Evolutionary conservation across 2,329 filamentous ascomycete genomes (phyloP), one percentile per base, ranked within the genome.

Genomic region (Incumbomyces lentus): DNA sequence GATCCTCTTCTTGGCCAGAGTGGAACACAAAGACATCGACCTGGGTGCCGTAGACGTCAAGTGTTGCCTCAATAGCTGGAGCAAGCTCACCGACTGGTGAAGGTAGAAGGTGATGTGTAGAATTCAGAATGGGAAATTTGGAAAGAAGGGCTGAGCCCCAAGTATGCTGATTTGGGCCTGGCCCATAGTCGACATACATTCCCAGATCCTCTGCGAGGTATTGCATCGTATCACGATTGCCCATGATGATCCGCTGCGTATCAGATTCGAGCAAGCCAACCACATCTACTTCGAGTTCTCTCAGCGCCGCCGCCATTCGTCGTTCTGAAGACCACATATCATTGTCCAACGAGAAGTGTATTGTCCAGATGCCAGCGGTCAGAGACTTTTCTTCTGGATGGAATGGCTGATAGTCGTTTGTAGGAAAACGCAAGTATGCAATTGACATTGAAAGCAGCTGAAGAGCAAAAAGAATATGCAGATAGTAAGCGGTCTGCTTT

Each of bases 21-120:
- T 98, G 92, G 78, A 98, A 98, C 46, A 98, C 92, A 52, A 95
- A 93, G 2, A 96, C 84, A 58, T 98, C 92, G 8, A 98, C 78
- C 44, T 86, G 70, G 57, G 88, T 81, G 40, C 88, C 92, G 62
- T 96, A 95, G 39, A 89, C 85, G 59, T 95, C 84, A 30, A 98
- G 74, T 0, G 92, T 96, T n/a, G 92, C 92, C 59, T 95, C 86
- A 54, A 98, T 96, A 6, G 90, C 90, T 1, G 92, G 92, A 1
- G 92, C 92, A 29, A 98, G 76, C 65, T 98, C 92, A 49, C 92
- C 92, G 1, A 93, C 89, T 0, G 92, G 92, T 12, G 84, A 92
- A 13, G 92, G 92, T 3, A 96, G 77, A 11, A 98, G 78, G 59
- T 98, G 92, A 63, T 98, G 92, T 17, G 89, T 95, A 1, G 87